A percentile compares a stretch with the other conserved stretches of the same genome.
These are phyloP conservation scores for Metarhizium humberi DNA, from an alignment of 2,329 filamentous ascomycete species.

Conservation along the genomic window DNA sequence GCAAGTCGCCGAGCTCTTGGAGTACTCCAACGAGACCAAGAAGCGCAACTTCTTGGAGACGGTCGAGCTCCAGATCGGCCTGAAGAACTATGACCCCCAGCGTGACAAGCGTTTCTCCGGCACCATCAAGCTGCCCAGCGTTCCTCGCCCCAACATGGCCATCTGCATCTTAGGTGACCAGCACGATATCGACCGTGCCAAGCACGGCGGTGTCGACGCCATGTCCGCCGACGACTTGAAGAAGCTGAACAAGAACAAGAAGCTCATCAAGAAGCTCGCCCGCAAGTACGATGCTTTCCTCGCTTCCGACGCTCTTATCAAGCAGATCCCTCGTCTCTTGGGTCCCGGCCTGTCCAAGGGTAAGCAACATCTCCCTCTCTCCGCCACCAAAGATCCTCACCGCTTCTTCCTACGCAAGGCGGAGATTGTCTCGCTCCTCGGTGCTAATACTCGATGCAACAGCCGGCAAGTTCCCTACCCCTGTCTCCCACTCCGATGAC, in stretches of 20 bases:
- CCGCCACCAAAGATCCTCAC: background rate
- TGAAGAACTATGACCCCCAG: constrained; percentile 99
- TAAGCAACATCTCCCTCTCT: constrained; percentile 37
- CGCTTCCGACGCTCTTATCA: constrained; percentile 94
- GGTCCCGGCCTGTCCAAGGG: constrained; percentile 97
- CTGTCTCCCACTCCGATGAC: constrained; percentile 94
- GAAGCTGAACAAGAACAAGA: constrained; percentile 99
- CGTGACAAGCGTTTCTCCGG: constrained; percentile 99
- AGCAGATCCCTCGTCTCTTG: constrained; percentile 99
- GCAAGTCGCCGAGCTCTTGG: constrained; percentile 87
- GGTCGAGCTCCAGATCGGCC: constrained; percentile 84
- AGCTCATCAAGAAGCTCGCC: constrained; percentile 99
- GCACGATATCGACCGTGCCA: constrained; percentile 99
- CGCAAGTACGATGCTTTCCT: constrained; percentile 99
- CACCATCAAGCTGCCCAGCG: constrained; percentile 87
- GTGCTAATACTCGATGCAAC: constrained; percentile 10
- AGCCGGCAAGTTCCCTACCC: constrained; percentile 99
- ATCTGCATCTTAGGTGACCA: constrained; percentile 66
- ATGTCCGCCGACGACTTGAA: constrained; percentile 99
- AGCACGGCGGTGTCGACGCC: constrained; percentile 96
- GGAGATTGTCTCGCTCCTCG: constrained; percentile 5
- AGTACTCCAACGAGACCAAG: constrained; percentile 91
- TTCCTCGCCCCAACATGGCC: constrained; percentile 85
- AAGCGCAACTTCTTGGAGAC: constrained; percentile 98
- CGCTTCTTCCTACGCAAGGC: background rate